A percentile compares a stretch with the other conserved stretches of the same genome.
Evolutionary conservation across 331 rosid genomes (phyloP).

Genomic region (Pyrus hybrid): DNA sequence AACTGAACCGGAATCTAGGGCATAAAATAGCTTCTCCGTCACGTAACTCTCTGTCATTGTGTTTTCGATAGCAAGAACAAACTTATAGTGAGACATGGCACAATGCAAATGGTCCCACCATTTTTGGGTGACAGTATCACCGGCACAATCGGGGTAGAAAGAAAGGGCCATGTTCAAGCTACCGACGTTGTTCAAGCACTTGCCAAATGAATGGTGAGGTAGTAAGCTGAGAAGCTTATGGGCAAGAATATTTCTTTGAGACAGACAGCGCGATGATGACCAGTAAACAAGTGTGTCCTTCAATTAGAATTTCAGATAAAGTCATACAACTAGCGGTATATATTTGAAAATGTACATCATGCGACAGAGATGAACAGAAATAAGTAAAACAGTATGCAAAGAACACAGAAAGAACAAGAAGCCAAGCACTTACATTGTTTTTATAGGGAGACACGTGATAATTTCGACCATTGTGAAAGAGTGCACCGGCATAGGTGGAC

Average conservation of each 20-base stretch:
- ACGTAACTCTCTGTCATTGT: conserved; percentile 77
- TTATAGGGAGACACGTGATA: conserved; percentile 52
- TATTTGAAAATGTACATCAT: neutral
- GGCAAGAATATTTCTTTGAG: conserved; percentile 68
- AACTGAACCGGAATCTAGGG: conserved; percentile 75
- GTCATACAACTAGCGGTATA: neutral
- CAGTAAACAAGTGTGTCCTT: conserved; percentile 84
- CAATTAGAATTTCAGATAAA: conserved; percentile 7
- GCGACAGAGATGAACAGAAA: neutral
- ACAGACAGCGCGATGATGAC: conserved; percentile 91
- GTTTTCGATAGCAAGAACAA: conserved; percentile 93
- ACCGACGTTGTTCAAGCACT: conserved; percentile 91
- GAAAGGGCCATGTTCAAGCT: conserved; percentile 72
- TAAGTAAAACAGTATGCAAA: neutral
- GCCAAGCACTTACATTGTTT: conserved; percentile 41
- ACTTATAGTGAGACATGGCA: conserved; percentile 94
- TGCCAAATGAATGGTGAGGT: conserved; percentile 85
- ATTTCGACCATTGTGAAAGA: conserved; percentile 82
- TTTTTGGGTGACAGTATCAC: conserved; percentile 40
- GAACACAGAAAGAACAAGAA: neutral
- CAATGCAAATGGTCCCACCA: conserved; percentile 99
- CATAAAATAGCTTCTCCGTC: conserved; percentile 86
- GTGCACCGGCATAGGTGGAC: conserved; percentile 85
- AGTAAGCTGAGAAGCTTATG: conserved; percentile 55
- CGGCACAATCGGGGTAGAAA: conserved; percentile 71